Conservation (phyloP, 768 basidiomycete genomes). For the Termitomyces bulborhizus region DNA sequence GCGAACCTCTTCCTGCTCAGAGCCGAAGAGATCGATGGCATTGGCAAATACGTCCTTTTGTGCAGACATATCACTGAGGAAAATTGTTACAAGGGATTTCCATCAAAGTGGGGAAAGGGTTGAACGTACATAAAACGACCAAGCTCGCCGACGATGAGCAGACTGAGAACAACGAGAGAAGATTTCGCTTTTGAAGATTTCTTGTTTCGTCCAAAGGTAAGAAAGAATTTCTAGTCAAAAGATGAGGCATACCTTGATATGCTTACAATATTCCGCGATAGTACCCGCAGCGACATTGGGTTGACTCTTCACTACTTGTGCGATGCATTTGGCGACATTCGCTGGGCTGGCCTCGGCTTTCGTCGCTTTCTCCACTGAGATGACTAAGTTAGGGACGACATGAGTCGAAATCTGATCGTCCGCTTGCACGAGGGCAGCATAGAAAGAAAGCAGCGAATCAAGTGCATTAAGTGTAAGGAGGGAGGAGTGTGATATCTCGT, state of each 20-base stretch:
- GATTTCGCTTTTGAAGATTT: slow-evolving; percentile 57
- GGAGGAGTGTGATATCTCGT: slow-evolving; percentile 71
- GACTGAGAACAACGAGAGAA: slow-evolving; percentile 68
- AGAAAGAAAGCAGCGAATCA: slow-evolving; percentile 81
- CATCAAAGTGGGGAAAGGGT: neutral
- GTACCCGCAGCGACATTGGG: slow-evolving; percentile 73
- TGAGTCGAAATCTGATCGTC: slow-evolving; percentile 81
- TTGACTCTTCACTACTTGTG: slow-evolving; percentile 69
- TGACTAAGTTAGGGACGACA: slow-evolving; percentile 70
- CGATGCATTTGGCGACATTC: slow-evolving; percentile 84
- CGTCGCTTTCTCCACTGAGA: slow-evolving; percentile 56
- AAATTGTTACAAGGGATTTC: neutral
- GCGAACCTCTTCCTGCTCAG: slow-evolving; percentile 80
- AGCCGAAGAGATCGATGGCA: slow-evolving; percentile 67
- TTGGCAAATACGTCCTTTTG: slow-evolving; percentile 75
- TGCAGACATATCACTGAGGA: slow-evolving; percentile 79
- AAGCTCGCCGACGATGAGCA: slow-evolving; percentile 88
- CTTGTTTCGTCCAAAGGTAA: slow-evolving; percentile 18
- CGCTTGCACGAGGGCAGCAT: slow-evolving; percentile 72
- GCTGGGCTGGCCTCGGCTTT: slow-evolving; percentile 49
- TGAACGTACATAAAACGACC: slow-evolving; percentile 77
- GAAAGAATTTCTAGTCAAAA: neutral
- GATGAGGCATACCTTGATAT: slow-evolving; percentile 55
- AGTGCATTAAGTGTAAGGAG: slow-evolving; percentile 70
- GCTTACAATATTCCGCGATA: slow-evolving; percentile 79